These are phyloP conservation scores for Capronia epimyces DNA, from an alignment of 2,329 filamentous ascomycete species.

Conservation along the genomic window DNA sequence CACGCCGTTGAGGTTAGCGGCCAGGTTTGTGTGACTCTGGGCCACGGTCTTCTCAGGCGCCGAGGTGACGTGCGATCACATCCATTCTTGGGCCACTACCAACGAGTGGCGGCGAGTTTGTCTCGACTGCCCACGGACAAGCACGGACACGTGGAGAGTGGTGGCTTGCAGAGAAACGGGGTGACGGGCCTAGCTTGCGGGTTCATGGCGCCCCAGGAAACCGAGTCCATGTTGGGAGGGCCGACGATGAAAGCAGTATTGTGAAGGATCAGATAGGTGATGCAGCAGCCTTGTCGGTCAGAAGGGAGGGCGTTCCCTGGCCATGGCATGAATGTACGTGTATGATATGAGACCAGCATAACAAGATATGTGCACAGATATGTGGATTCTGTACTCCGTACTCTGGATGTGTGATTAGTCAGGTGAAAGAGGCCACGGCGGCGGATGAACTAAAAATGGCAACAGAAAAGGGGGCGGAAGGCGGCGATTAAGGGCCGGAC, in stretches of 20 bases:
- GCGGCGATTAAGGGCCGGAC: not conserved
- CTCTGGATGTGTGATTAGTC: not conserved
- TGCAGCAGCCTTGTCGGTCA: not conserved
- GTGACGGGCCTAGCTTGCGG: conserved; percentile 35
- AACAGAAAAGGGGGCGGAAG: not conserved
- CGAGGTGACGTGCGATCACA: conserved; percentile 46
- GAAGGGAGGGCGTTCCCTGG: no score
- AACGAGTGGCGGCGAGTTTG: conserved; percentile 40
- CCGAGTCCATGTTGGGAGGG: not conserved
- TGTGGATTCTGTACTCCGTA: not conserved
- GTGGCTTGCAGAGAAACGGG: conserved; percentile 40
- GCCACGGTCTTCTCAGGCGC: conserved; percentile 48
- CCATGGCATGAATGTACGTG: no score
- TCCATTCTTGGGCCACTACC: conserved; percentile 52
- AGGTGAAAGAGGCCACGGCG: not conserved
- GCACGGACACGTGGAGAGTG: conserved; percentile 43
- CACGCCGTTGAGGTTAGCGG: conserved; percentile 46
- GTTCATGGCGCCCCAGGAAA: conserved; percentile 13
- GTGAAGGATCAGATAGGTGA: not conserved
- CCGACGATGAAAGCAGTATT: not conserved
- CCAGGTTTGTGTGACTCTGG: conserved; percentile 54
- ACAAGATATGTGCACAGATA: no score
- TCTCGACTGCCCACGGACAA: conserved; percentile 33
- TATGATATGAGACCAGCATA: no score
- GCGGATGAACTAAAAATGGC: conserved; percentile 7